Evolutionary conservation across 1,139 yeast genomes (phyloP), one percentile per base, ranked within the genome.

Genomic region (Yamadazyma songkhlaensis): DNA sequence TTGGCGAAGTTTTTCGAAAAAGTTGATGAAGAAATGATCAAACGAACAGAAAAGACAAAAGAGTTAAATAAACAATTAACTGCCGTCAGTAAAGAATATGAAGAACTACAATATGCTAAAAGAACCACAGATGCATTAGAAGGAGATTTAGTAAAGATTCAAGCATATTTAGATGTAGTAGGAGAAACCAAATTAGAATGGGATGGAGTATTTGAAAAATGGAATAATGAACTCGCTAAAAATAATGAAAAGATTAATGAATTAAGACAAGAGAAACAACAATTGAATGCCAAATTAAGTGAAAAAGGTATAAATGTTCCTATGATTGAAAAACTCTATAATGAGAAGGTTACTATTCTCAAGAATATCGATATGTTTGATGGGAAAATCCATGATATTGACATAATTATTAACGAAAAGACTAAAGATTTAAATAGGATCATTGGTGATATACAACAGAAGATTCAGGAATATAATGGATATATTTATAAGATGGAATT

Each of bases 61-160:
- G 60, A 58, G 29, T 57, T 84, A 29, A 60, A 62, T 29, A 44
- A 48, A 5, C 54, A 62, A 40, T 55, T 42, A 25, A 43, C 48
- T 10, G 57, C 53, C 30, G 45, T 67, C 12, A 54, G 57, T 25
- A 48, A 46, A 20, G 57, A 60, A 40, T 45, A 55, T 20, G 38
- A 48, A 25, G 62, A 67, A 17, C 67, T 64, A 56, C 46, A 62
- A 68, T 47, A 68, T 12, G 71, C 82, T 14, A 76, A 76, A 45
- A 70, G 73, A 48, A 81, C 83, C 53, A 68, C 80, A 6, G 68
- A 65, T 40, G 88, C 88, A 0, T 62, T 89, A 40, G 84, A 83
- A 48, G 77, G 79, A 41, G 97, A 89, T 59, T 67, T 84, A 31
- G 64, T 68, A 33, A 84, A 84, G 55, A 84, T 86, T 54, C 74